Base-by-base conservation (phyloP, 805 yeast species). In the Teunomyces kruisii region DNA sequence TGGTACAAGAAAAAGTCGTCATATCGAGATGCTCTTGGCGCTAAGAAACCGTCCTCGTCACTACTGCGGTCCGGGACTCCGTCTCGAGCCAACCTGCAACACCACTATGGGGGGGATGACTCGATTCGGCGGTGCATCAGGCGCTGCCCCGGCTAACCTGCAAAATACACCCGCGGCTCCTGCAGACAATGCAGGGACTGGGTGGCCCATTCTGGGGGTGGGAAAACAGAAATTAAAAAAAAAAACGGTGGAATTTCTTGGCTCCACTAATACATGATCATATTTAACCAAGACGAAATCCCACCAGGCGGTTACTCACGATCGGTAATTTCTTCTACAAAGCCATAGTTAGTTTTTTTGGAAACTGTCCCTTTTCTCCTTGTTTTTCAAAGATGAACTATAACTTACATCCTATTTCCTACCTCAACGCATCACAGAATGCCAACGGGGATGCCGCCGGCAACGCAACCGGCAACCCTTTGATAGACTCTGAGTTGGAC, bases 351-450 rank as follows among this genome's bases (percentile, higher is more conserved):
- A 19, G 22, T 19, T 19, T 19, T n/a, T 35, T 16, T 35, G 12
- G 38, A 24, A 35, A 31, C 28, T n/a, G n/a, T n/a, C 28, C 9
- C 28, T 9, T 9, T 26, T 10, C 3, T 26, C 28, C n/a, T n/a
- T n/a, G n/a, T n/a, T n/a, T n/a, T n/a, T n/a, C n/a, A n/a, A 26
- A 5, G 28, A 66, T 69, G 70, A 70, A 69, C 49, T 72, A 68
- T 53, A 72, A 70, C 52, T 56, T 71, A 40, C 77, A 72, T 51
- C 77, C 77, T n/a, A 65, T 72, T 26, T 60, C 75, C 24, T 72
- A 72, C 47, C 62, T 72, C 36, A 72, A 72, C 56, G 75, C 76
- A 29, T 50, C 61, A 22, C 27, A 51, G 33, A 42, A 32, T 26
- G 32, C 28, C 10, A 31, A 13, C 22, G 45, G 28, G 5, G 40